Conservation (phyloP, 176 grass and related monocot genomes). For the Raddia guianensis region DNA sequence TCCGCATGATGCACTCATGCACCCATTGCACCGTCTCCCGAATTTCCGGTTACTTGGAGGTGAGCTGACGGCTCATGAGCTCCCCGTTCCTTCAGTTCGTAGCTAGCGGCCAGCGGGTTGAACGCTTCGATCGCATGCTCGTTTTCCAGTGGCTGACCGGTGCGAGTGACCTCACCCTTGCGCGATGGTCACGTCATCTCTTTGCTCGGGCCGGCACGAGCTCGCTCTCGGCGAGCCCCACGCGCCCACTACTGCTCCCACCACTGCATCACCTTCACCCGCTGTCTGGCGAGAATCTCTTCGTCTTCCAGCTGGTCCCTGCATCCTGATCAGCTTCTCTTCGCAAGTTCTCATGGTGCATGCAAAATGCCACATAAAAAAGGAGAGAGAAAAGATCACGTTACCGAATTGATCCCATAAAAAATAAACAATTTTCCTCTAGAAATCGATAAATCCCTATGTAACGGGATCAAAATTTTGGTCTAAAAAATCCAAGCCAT, state of each 20-base stretch:
- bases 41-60: no score
- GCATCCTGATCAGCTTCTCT: neutral
- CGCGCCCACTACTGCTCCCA: neutral
- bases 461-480: no score
- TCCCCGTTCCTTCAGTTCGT: neutral
- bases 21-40: no score
- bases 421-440: no score
- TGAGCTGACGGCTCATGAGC: no score
- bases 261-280: neutral
- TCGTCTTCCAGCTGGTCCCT: neutral
- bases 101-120: neutral
- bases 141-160: neutral
- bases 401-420: no score
- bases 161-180: conserved; percentile 9
- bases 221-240: neutral
- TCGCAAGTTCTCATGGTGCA: neutral
- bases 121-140: no score
- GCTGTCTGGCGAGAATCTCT: neutral
- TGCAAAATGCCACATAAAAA: neutral
- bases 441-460: no score
- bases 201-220: neutral
- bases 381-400: neutral
- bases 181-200: neutral
- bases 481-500: no score
- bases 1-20: no score